phyloP scores from a whole-genome alignment of 106 monocot species.

The Apostasia ramifera region DNA sequence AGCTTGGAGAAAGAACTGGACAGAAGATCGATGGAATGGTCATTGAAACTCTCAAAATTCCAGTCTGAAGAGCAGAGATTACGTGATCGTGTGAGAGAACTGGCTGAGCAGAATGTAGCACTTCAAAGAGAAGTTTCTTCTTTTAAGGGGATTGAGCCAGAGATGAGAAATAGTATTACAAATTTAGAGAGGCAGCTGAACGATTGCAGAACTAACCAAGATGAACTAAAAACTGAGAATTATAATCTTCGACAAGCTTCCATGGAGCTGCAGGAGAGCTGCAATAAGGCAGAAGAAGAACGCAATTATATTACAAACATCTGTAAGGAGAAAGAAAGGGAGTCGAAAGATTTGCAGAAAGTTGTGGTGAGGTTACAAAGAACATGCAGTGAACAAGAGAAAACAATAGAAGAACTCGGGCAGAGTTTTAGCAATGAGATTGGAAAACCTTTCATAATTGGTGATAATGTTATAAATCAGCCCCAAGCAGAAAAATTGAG shows the following conservation, averaged over 20 bases:
- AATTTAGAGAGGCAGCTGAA: conserved; percentile 50
- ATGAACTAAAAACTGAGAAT: conserved; percentile 40
- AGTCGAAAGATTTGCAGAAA: conserved; percentile 62
- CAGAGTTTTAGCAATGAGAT: conserved; percentile 40
- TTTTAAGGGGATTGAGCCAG: conserved; percentile 44
- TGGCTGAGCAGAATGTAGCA: conserved; percentile 89
- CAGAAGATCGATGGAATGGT: conserved; percentile 81
- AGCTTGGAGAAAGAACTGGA: conserved; percentile 77
- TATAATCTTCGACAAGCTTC: conserved; percentile 36
- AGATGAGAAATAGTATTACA: conserved; percentile 23
- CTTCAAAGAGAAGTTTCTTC: conserved; percentile 80
- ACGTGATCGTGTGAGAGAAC: conserved; percentile 73
- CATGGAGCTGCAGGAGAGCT: conserved; percentile 38
- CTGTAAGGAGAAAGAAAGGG: conserved; percentile 59
- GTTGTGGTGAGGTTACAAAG: conserved; percentile 52
- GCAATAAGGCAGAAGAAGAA: conserved; percentile 40
- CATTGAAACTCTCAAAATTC: conserved; percentile 61
- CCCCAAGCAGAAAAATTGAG: conserved; percentile 67
- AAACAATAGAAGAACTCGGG: conserved; percentile 65
- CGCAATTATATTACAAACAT: conserved; percentile 30
- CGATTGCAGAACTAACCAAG: conserved; percentile 32
- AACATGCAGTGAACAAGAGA: conserved; percentile 75
- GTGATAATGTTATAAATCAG: conserved; percentile 25
- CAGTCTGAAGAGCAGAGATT: conserved; percentile 79
- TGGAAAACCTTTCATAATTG: conserved; percentile 22